A percentile compares a stretch with the other conserved stretches of the same genome.
phyloP scores from a whole-genome alignment of 2,329 filamentous ascomycete species.

The Aureobasidium sp. region DNA sequence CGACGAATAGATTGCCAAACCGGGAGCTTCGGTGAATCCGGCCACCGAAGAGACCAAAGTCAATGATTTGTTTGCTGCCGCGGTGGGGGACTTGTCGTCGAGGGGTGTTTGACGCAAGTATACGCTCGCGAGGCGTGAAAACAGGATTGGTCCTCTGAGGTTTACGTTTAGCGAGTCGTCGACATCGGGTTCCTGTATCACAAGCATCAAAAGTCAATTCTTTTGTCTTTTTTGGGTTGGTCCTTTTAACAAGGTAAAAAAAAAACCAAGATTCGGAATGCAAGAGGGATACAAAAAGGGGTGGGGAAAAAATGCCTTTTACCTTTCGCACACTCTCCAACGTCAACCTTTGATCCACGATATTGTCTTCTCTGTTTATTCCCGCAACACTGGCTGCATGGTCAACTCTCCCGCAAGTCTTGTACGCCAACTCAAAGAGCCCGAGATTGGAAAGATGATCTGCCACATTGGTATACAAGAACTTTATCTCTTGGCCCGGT shows the following conservation, averaged over 20 bases:
- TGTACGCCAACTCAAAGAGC: constrained; percentile 40
- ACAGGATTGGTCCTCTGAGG: constrained; percentile 39
- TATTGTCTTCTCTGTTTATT: constrained; percentile 36
- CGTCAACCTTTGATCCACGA: constrained; percentile 39
- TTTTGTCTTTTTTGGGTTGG: too few relatives aligned
- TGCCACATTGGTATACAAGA: constrained; percentile 39
- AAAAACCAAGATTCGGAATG: too few relatives aligned
- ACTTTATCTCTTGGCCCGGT: constrained; percentile 25
- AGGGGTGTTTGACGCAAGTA: constrained; percentile 38
- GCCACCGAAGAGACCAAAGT: constrained; percentile 39
- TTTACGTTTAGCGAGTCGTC: constrained; percentile 41
- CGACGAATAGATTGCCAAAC: constrained; percentile 40
- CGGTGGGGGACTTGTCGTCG: constrained; percentile 17
- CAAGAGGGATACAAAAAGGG: too few relatives aligned
- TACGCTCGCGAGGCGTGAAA: constrained; percentile 42
- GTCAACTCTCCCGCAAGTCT: constrained; percentile 40
- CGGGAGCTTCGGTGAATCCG: constrained; percentile 42
- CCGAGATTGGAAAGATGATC: constrained; percentile 39
- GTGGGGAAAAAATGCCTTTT: too few relatives aligned
- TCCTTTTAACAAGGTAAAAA: too few relatives aligned
- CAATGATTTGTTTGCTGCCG: constrained; percentile 33
- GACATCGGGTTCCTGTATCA: constrained; percentile 24
- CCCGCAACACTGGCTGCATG: constrained; percentile 43
- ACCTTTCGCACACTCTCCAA: constrained; percentile 38
- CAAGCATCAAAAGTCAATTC: too few relatives aligned